Evolutionary conservation across 768 basidiomycete species (phyloP).

Genomic region (Tephrocybe rancida): DNA sequence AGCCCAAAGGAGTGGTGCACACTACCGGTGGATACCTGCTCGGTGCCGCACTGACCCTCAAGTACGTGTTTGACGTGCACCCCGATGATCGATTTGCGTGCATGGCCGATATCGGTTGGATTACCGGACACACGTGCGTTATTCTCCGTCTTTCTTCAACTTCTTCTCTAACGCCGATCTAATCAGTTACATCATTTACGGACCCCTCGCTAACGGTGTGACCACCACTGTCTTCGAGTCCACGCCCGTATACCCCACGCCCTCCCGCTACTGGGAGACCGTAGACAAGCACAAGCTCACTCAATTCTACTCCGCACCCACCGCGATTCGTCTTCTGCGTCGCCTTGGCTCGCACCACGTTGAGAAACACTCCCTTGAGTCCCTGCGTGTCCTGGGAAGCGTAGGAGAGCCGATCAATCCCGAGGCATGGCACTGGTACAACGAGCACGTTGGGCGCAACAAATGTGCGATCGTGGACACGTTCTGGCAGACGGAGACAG

Average conservation of each 20-base stretch:
- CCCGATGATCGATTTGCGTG: constrained; percentile 95
- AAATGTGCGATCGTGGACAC: constrained; percentile 96
- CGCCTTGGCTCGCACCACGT: constrained; percentile 85
- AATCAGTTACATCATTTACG: constrained; percentile 89
- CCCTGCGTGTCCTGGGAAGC: constrained; percentile 84
- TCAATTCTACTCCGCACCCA: constrained; percentile 94
- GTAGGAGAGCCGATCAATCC: constrained; percentile 99
- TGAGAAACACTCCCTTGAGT: constrained; percentile 77
- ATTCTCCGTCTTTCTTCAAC: constrained; percentile 6
- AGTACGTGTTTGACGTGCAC: constrained; percentile 98
- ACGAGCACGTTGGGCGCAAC: constrained; percentile 86
- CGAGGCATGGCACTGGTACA: constrained; percentile 99
- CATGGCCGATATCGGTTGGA: constrained; percentile 99
- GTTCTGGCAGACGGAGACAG: constrained; percentile 98
- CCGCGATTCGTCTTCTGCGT: constrained; percentile 89
- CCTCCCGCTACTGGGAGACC: constrained; percentile 95
- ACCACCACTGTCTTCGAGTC: constrained; percentile 93
- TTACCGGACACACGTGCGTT: constrained; percentile 88
- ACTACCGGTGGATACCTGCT: constrained; percentile 91
- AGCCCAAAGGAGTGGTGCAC: constrained; percentile 96
- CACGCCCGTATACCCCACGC: constrained; percentile 95
- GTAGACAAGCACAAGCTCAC: constrained; percentile 93
- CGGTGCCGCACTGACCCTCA: constrained; percentile 88
- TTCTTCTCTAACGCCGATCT: constrained; percentile 1
- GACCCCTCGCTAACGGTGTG: constrained; percentile 85